Base-by-base conservation (phyloP, 495 filamentous ascomycete genomes). In the Hypoxylon fragiforme region DNA sequence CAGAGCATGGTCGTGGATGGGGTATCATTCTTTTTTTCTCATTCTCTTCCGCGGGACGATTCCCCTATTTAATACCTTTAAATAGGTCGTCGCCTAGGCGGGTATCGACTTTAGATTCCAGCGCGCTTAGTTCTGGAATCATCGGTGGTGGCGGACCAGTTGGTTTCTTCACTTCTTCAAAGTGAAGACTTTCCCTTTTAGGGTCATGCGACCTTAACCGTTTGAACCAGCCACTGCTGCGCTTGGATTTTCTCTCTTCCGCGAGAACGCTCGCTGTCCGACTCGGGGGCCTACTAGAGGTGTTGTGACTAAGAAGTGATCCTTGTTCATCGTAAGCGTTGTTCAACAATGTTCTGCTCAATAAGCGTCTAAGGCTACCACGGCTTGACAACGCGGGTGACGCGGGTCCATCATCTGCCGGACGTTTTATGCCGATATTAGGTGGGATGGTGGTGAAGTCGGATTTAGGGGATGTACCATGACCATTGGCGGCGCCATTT, bases 51-150 rank as follows among this genome's bases (percentile, higher is more conserved):
- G 21, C 38, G 28, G n/a, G 14, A 15, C 21, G 26, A 40, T 30
- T 41, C n/a, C 39, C 38, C 39, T 47, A 62, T 43, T 62, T 62
- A 66, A 85, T 84, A 45, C 79, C 64, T 63, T 82, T 84, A 65
- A 85, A 85, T 53, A 85, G 65, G 30, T 84, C 81, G 41, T 68
- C 73, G 24, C 81, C 81, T 50, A 85, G 67, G 15, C 52, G 40
- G 19, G 65, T 68, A 46, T 68, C 65, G 35, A 76, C 60, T 58
- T 77, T 75, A 16, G 76, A 67, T 62, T 81, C 77, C 43, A 82
- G 68, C 24, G 72, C 73, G 53, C 68, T 75, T 50, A 84, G 71
- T 49, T 85, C 81, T 38, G 82, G 82, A 32, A 85, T 75, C 71
- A 77, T 83, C 13, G 82, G 82, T 9, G 82, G 81, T 37, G 82